phyloP scores from a whole-genome alignment of 805 yeast species.

The Ogataea polymorpha region DNA sequence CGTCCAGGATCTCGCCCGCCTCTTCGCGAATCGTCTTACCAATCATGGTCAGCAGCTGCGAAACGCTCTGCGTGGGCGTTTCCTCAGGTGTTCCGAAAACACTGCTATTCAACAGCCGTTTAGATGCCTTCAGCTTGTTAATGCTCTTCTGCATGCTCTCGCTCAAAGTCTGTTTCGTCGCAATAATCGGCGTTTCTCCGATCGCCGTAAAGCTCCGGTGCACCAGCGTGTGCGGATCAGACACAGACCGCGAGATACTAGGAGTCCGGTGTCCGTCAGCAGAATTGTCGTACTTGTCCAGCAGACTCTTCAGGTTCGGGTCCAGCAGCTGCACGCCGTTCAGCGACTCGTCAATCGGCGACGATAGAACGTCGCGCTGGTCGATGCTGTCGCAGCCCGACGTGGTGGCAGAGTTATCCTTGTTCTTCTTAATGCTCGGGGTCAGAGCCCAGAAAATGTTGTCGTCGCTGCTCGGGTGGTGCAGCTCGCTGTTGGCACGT shows the following conservation, averaged over 20 bases:
- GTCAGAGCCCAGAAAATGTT: slow-evolving; percentile 41
- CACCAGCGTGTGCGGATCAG: slow-evolving; percentile 34
- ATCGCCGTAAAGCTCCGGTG: slow-evolving; percentile 24
- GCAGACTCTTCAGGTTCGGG: slow-evolving; percentile 30
- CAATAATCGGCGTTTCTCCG: slow-evolving; percentile 22
- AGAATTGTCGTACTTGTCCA: slow-evolving; percentile 42
- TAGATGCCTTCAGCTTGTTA: slow-evolving; percentile 38
- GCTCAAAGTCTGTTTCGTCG: slow-evolving; percentile 25
- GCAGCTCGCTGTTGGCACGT: slow-evolving; percentile 4
- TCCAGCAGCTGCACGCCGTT: slow-evolving; percentile 23
- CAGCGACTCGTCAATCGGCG: slow-evolving; percentile 37
- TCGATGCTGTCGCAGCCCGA: slow-evolving; percentile 16
- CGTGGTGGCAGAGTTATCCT: slow-evolving; percentile 11
- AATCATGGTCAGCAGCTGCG: slow-evolving; percentile 25
- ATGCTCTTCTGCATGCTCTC: slow-evolving; percentile 36
- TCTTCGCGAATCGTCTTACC: slow-evolving; percentile 19
- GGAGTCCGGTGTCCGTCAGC: slow-evolving; percentile 34
- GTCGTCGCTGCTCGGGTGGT: slow-evolving; percentile 34
- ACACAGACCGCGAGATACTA: slow-evolving; percentile 21
- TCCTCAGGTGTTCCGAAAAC: background rate
- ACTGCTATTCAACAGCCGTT: slow-evolving; percentile 15
- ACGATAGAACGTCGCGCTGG: slow-evolving; percentile 34
- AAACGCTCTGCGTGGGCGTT: slow-evolving; percentile 19
- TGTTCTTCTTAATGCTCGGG: slow-evolving; percentile 29
- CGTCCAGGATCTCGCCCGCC: background rate